Conservation (phyloP, 129 eudicot species). For the Tagetes patula region DNA sequence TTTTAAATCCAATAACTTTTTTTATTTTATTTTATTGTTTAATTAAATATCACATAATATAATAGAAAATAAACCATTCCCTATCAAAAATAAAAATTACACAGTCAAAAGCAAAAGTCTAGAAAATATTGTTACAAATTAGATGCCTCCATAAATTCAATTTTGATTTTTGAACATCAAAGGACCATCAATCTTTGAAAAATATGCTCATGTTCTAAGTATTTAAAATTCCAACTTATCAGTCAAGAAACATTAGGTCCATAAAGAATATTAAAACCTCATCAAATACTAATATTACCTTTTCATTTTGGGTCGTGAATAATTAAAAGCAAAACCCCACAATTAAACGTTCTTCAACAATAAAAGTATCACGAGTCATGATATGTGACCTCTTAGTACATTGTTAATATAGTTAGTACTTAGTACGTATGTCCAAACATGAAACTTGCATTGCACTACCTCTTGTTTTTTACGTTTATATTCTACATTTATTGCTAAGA, state of each 20-base stretch:
- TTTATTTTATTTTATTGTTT: too few species aligned
- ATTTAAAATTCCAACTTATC: slow-evolving; percentile 20
- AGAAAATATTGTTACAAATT: slow-evolving; percentile 26
- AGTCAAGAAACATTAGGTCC: not conserved
- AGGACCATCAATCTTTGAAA: slow-evolving; percentile 39
- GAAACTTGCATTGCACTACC: not conserved
- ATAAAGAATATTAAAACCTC: not conserved
- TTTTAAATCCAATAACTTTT: too few species aligned
- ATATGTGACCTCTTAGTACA: too few species aligned
- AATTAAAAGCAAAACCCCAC: not conserved
- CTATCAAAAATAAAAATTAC: not conserved
- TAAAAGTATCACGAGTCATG: too few species aligned
- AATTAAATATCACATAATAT: too few species aligned
- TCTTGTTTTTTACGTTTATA: not conserved
- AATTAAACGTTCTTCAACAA: not conserved
- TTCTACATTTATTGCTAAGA: not conserved
- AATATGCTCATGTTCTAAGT: slow-evolving; percentile 16
- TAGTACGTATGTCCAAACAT: too few species aligned
- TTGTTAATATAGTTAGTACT: too few species aligned
- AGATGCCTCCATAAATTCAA: slow-evolving; percentile 31
- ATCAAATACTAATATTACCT: not conserved
- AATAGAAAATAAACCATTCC: slow-evolving; percentile 12
- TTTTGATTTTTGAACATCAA: slow-evolving; percentile 21
- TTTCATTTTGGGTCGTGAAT: not conserved
- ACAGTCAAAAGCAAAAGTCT: slow-evolving; percentile 32